Evolutionary conservation across 306 rosid species (phyloP), one percentile per base, ranked within the genome.

Genomic region (Acacia crassicarpa): DNA sequence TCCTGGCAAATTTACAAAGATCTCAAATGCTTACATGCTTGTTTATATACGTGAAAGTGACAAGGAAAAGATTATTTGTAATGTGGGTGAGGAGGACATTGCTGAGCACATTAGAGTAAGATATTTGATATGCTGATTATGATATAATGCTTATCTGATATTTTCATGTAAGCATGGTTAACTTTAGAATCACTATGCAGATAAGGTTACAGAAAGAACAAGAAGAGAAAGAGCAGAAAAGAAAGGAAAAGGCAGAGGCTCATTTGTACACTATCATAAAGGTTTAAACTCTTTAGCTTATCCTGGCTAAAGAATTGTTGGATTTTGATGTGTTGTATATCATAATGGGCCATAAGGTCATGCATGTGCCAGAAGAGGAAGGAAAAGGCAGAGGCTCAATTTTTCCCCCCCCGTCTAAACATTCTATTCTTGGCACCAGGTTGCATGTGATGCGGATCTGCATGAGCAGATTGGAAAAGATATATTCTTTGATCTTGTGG

Each of bases 1-100:
- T 70, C 94, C 97, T 72, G 90, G 93, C 78, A 95, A 95, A 84
- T 95, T 93, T 84, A 93, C 98, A 27, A 93, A 93, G 82, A 86
- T 88, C 87, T 95, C 98, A 9, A 95, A 95, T 81, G 98, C 98
- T 2, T 95, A 95, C 81, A 95, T 95, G 98, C 98, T 95, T 86
- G 98, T 95, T 43, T 95, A 95, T 82, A 90, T 95, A 66, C 93
- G 98, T 40, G 98, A 93, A 75, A 88, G 91, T 83, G 98, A 93
- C 87, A 94, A 87, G 83, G 98, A 94, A 65, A 94, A 90, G 78
- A 91, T 94, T 77, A 92, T 94, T 68, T 94, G 97, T 83, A 84
- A 92, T 40, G 97, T 94, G 79, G 97, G 91, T 74, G 97, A 95
- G 88, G 87, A 88, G 82, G 97, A 93, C 91, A 91, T 93, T 75